A percentile compares a stretch with the other conserved stretches of the same genome.
phyloP scores from a whole-genome alignment of 805 yeast genomes.

The Sugiyamaella qingdaonensis region DNA sequence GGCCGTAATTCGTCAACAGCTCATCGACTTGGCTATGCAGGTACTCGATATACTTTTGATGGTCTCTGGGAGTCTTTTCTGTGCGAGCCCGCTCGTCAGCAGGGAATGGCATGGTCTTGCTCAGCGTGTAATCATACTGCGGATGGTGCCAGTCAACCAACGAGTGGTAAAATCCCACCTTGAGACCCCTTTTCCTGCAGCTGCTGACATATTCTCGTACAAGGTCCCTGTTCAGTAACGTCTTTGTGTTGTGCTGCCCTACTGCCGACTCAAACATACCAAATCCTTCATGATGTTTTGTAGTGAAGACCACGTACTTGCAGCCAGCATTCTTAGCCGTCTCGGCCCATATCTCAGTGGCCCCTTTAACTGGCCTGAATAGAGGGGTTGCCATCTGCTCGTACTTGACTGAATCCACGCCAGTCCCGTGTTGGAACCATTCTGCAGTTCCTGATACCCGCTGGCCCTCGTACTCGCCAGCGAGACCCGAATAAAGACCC shows the following conservation, averaged over 20 bases:
- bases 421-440: conserved; percentile 18
- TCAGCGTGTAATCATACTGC: conserved; percentile 11
- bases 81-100: conserved; percentile 10
- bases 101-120: conserved; percentile 15
- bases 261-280: conserved; percentile 13
- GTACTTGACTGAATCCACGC: conserved; percentile 14
- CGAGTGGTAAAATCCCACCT: conserved; percentile 17
- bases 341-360: conserved; percentile 16
- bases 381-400: conserved; percentile 11
- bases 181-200: conserved; percentile 14
- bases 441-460: conserved; percentile 11
- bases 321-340: conserved; percentile 17
- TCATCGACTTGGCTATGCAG: conserved; percentile 18
- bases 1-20: conserved; percentile 15
- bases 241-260: conserved; percentile 8
- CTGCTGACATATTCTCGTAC: conserved; percentile 10
- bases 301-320: conserved; percentile 18
- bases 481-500: conserved; percentile 19
- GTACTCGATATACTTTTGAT: conserved; percentile 14
- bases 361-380: conserved; percentile 7
- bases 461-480: conserved; percentile 18
- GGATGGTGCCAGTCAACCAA: conserved; percentile 22
- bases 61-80: conserved; percentile 11
- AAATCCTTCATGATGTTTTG: conserved; percentile 23
- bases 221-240: conserved; percentile 11